phyloP scores from a whole-genome alignment of 306 rosid genomes.

The Canavalia gladiata region DNA sequence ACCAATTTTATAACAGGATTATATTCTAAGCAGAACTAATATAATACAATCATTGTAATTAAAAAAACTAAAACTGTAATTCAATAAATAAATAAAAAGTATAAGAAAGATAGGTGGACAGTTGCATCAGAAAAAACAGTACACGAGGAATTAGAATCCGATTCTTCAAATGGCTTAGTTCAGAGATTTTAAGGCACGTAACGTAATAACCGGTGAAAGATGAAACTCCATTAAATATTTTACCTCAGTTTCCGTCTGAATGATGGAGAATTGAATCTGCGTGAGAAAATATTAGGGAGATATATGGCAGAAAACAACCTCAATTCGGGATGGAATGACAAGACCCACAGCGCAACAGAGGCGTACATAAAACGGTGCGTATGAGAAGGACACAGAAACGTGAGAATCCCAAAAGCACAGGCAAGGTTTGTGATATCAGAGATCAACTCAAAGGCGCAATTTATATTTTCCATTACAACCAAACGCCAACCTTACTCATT shows the following conservation, averaged over 20 bases:
- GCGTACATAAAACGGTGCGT: no score
- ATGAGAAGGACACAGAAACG: not conserved
- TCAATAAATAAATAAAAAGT: not conserved
- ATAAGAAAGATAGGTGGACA: not conserved
- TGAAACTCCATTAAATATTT: conserved; percentile 14
- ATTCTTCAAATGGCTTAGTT: not conserved
- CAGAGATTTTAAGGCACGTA: not conserved
- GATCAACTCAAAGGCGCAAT: not conserved
- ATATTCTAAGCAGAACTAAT: not conserved
- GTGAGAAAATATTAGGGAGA: not conserved
- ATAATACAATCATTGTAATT: not conserved
- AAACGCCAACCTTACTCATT: not conserved
- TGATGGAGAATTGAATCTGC: conserved; percentile 40
- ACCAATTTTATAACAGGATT: not conserved
- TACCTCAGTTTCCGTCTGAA: conserved; percentile 38
- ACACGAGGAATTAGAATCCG: conserved; percentile 15
- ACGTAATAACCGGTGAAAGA: not conserved
- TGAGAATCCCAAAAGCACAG: conserved; percentile 30
- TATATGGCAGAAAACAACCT: no score
- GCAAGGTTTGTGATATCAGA: not conserved
- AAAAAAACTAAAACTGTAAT: not conserved
- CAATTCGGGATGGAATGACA: no score
- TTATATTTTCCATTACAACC: not conserved
- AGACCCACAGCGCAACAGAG: no score
- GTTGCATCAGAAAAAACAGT: not conserved